These are phyloP conservation scores for Agrostemma githago DNA, from an alignment of 148 eudicot species.

Conservation along the genomic window DNA sequence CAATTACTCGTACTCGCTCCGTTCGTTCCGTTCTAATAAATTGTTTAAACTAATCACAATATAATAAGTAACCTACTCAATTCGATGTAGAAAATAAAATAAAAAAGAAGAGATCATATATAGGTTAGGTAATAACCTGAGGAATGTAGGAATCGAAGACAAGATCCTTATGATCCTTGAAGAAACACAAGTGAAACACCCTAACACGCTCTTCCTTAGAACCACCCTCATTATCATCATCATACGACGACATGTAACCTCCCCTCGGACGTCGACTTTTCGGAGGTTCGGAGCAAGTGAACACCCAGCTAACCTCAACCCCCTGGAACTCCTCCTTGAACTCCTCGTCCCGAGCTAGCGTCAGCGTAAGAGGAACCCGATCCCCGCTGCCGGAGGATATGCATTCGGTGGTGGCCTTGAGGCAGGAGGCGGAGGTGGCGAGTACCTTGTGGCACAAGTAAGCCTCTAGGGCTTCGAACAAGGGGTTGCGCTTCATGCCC, in stretches of 20 bases:
- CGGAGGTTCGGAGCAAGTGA: not conserved
- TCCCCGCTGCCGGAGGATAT: not conserved
- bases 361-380: not conserved
- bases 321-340: not conserved
- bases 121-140: not conserved
- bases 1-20: no score
- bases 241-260: not conserved
- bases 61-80: no score
- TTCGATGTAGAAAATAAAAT: no score
- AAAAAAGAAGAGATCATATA: no score
- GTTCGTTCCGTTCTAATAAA: no score
- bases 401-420: not conserved
- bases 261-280: not conserved
- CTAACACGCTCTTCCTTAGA: not conserved
- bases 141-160: slow-evolving; percentile 1
- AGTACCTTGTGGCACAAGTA: slow-evolving; percentile 5
- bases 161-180: not conserved
- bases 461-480: not conserved
- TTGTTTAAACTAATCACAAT: no score
- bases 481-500: not conserved
- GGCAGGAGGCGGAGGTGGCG: not conserved
- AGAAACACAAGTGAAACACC: not conserved
- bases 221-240: not conserved
- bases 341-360: slow-evolving; percentile 3
- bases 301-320: not conserved